These are phyloP conservation scores for Limonium bicolor DNA, from an alignment of 148 eudicot species.

Conservation along the genomic window DNA sequence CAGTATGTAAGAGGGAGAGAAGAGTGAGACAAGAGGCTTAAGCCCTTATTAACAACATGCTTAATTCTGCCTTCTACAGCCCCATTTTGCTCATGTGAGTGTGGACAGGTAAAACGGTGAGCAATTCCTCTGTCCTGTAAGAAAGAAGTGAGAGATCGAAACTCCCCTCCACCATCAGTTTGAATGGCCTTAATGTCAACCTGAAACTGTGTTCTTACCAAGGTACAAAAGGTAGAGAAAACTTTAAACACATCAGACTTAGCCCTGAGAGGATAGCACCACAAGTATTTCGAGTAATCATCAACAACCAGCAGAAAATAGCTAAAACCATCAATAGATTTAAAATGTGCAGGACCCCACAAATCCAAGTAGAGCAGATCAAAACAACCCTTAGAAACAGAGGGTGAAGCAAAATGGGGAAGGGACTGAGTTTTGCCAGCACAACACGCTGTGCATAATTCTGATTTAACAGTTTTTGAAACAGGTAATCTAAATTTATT, in stretches of 20 bases:
- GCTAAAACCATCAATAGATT: background rate
- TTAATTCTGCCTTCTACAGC: background rate
- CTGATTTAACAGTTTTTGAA: too few species aligned
- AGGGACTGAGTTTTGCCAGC: too few species aligned
- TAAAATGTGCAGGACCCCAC: background rate
- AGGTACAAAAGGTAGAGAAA: background rate
- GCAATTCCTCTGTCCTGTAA: background rate
- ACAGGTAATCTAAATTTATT: too few species aligned
- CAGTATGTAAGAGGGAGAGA: too few species aligned
- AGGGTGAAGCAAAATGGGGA: too few species aligned
- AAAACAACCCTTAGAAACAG: too few species aligned
- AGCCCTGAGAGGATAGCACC: too few species aligned
- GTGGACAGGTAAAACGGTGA: background rate
- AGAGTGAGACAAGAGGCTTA: background rate
- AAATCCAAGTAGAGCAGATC: background rate
- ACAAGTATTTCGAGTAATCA: constrained; percentile 1
- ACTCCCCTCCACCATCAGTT: background rate
- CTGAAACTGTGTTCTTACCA: background rate
- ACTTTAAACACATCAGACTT: too few species aligned
- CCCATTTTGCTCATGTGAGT: too few species aligned
- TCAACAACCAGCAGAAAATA: background rate
- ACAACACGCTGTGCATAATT: too few species aligned
- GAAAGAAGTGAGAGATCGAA: background rate
- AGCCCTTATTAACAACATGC: background rate
- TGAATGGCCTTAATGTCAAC: background rate